A percentile compares a stretch with the other conserved stretches of the same genome.
phyloP scores from a whole-genome alignment of 306 rosid genomes.

The Cotoneaster glaucophyllus region DNA sequence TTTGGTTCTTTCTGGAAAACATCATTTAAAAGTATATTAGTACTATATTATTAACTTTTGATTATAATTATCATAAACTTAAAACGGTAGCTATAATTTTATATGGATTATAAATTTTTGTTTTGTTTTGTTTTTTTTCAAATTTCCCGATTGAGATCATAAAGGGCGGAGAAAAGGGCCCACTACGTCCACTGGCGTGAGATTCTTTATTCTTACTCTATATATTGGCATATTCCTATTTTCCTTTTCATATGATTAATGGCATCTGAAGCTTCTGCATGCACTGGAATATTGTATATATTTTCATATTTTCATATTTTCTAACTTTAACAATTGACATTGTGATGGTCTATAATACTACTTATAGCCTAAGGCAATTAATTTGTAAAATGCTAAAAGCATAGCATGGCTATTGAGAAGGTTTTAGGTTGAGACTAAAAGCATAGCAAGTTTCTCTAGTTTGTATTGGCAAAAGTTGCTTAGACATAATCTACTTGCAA shows the following conservation, averaged over 20 bases:
- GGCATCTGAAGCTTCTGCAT: neutral
- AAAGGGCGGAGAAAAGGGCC: neutral
- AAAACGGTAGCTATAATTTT: too few species aligned
- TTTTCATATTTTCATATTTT: neutral
- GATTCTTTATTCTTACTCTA: neutral
- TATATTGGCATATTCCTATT: neutral
- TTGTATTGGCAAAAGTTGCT: neutral
- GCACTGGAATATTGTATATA: neutral
- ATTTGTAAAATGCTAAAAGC: neutral
- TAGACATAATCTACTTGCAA: too few species aligned
- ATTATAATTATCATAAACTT: too few species aligned
- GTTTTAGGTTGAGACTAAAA: neutral
- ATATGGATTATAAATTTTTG: too few species aligned
- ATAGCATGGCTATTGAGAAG: neutral
- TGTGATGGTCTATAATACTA: neutral
- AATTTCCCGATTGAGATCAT: neutral
- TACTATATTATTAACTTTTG: too few species aligned
- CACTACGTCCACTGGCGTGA: neutral
- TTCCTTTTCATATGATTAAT: neutral
- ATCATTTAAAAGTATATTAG: too few species aligned
- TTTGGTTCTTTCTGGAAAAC: too few species aligned
- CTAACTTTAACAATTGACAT: neutral
- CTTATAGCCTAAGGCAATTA: neutral
- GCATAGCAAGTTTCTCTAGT: neutral
- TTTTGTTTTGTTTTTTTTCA: too few species aligned